Evolutionary conservation across 129 eudicot species (phyloP).

Genomic region (Escallonia herrerae): DNA sequence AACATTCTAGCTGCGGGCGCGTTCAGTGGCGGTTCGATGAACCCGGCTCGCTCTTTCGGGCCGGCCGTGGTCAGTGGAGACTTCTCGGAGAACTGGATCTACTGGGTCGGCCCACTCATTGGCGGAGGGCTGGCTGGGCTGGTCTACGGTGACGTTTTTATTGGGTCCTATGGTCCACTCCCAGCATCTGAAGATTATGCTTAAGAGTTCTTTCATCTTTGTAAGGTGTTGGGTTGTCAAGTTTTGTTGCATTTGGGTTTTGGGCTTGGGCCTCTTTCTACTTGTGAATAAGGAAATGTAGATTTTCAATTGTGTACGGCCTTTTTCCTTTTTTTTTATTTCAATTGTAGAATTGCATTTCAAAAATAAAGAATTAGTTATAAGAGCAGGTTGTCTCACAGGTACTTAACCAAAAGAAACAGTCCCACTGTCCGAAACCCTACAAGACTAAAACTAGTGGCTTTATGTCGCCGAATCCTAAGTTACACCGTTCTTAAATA

Average conservation of each 20-base stretch:
- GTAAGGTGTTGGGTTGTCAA: neutral
- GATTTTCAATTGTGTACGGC: neutral
- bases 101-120: slow-evolving; percentile 70
- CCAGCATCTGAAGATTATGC: slow-evolving; percentile 41
- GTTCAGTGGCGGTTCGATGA: slow-evolving; percentile 71
- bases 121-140: slow-evolving; percentile 73
- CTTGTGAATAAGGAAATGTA: slow-evolving; percentile 3
- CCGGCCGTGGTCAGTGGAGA: slow-evolving; percentile 58
- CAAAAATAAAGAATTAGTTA: too few species aligned
- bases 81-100: slow-evolving; percentile 45
- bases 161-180: slow-evolving; percentile 40
- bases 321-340: neutral
- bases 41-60: slow-evolving; percentile 68
- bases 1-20: slow-evolving; percentile 73
- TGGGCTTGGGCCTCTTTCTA: neutral
- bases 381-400: too few species aligned
- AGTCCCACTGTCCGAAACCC: too few species aligned
- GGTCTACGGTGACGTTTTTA: slow-evolving; percentile 43
- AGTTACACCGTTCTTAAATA: too few species aligned
- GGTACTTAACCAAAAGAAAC: too few species aligned
- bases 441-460: too few species aligned
- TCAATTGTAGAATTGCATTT: too few species aligned
- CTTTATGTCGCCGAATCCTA: too few species aligned
- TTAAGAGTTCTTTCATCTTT: slow-evolving; percentile 6
- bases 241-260: neutral